These are phyloP conservation scores for Ascocoryne sarcoides DNA, from an alignment of 2,329 filamentous ascomycete genomes.

Conservation along the genomic window DNA sequence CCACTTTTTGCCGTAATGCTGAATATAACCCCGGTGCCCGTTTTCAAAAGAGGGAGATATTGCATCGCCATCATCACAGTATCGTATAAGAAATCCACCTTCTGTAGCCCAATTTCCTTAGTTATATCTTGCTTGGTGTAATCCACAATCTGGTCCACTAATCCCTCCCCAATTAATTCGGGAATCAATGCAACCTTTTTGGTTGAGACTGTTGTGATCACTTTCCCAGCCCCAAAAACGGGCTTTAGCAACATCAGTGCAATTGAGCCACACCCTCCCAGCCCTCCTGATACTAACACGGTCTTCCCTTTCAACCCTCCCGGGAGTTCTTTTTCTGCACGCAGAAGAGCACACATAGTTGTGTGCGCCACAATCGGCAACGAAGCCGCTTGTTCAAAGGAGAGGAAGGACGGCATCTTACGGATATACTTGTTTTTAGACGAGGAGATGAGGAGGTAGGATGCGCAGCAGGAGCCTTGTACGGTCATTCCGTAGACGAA, in stretches of 20 bases:
- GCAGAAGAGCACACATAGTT: slow-evolving; percentile 29
- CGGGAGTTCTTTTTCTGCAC: slow-evolving; percentile 17
- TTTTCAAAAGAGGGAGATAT: slow-evolving; percentile 30
- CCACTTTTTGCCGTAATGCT: slow-evolving; percentile 31
- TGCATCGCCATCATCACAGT: slow-evolving; percentile 30
- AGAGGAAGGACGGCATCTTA: too few species aligned
- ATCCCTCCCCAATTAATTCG: slow-evolving; percentile 30
- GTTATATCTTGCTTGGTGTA: slow-evolving; percentile 28
- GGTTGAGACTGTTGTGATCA: slow-evolving; percentile 37
- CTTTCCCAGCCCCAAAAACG: slow-evolving; percentile 33
- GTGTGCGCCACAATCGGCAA: slow-evolving; percentile 31
- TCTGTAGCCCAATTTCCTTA: slow-evolving; percentile 23
- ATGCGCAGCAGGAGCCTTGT: too few species aligned
- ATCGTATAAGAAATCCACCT: slow-evolving; percentile 35
- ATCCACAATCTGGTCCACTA: slow-evolving; percentile 33
- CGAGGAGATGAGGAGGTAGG: slow-evolving; percentile 17
- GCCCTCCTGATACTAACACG: slow-evolving; percentile 29
- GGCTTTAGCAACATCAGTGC: slow-evolving; percentile 35
- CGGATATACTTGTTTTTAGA: slow-evolving; percentile 24
- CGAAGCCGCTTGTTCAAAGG: slow-evolving; percentile 32
- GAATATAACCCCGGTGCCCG: slow-evolving; percentile 28
- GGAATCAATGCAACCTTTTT: slow-evolving; percentile 31
- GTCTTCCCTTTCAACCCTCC: slow-evolving; percentile 33
- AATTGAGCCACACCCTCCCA: slow-evolving; percentile 29
- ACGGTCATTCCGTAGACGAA: slow-evolving; percentile 28